These are phyloP conservation scores for Tuber magnatum DNA, from an alignment of 495 filamentous ascomycete species.

Conservation along the genomic window DNA sequence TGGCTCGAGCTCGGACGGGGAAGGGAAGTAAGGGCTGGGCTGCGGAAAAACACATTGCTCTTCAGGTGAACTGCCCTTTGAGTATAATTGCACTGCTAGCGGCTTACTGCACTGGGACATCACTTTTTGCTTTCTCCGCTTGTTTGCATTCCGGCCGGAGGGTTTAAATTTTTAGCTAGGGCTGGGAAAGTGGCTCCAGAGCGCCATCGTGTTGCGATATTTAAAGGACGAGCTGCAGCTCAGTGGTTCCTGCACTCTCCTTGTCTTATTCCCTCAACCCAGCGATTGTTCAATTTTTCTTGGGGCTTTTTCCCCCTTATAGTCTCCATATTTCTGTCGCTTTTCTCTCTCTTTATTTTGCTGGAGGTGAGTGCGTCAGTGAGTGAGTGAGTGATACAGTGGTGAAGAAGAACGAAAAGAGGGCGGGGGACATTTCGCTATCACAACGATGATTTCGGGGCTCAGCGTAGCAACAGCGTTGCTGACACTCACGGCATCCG, in stretches of 20 bases:
- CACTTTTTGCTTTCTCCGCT: background rate
- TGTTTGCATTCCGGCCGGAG: background rate
- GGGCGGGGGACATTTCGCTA: background rate
- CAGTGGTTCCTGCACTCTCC: background rate
- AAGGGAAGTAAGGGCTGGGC: background rate
- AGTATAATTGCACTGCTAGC: background rate
- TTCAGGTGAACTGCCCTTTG: background rate
- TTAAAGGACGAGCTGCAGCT: background rate
- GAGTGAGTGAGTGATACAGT: background rate
- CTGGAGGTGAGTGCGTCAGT: background rate
- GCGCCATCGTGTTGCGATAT: background rate
- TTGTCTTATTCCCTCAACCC: background rate
- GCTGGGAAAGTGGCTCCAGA: background rate
- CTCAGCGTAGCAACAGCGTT: background rate
- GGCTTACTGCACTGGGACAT: background rate
- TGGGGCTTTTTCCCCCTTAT: background rate
- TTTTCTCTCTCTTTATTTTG: background rate
- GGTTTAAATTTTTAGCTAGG: background rate
- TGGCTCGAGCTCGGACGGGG: background rate
- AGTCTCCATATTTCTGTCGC: background rate
- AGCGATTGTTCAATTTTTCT: background rate
- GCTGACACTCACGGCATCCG: constrained; percentile 15
- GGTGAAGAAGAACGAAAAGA: background rate
- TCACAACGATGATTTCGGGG: background rate
- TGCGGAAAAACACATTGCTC: background rate